Percentiles rank a stretch among this genome's conserved stretches.
Conservation (phyloP, 164 flowering plant genomes). For the Macadamia integrifolia region DNA sequence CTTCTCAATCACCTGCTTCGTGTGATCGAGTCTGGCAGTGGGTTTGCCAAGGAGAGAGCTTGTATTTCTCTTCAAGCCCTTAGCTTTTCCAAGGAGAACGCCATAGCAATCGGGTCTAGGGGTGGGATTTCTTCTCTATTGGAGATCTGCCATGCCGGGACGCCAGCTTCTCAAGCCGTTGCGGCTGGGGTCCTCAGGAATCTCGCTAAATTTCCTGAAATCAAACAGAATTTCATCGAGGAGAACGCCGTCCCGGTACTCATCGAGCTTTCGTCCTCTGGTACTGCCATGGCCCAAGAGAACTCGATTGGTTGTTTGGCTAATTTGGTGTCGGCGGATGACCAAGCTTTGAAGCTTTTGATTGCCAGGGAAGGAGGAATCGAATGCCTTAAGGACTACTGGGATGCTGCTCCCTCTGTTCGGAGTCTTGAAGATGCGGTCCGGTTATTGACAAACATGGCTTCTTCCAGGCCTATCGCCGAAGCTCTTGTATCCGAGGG, state of each 20-base stretch:
- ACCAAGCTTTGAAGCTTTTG: slow-evolving; percentile 43
- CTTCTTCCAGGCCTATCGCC: slow-evolving; percentile 37
- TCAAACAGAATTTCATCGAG: slow-evolving; percentile 58
- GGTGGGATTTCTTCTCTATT: slow-evolving; percentile 76
- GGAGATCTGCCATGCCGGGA: slow-evolving; percentile 71
- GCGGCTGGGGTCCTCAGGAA: slow-evolving; percentile 81
- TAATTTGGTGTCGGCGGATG: slow-evolving; percentile 52
- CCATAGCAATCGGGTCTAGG: slow-evolving; percentile 68
- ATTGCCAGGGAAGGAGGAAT: slow-evolving; percentile 64
- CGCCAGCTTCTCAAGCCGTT: slow-evolving; percentile 68
- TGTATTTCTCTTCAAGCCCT: slow-evolving; percentile 63
- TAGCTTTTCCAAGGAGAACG: slow-evolving; percentile 70
- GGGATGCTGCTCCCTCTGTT: slow-evolving; percentile 49
- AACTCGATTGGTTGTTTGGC: slow-evolving; percentile 70
- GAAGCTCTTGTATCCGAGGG: slow-evolving; percentile 54
- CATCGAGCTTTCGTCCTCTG: slow-evolving; percentile 46
- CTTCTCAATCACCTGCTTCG: slow-evolving; percentile 66
- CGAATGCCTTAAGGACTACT: slow-evolving; percentile 57
- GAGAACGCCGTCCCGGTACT: slow-evolving; percentile 61
- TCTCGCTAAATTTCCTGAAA: slow-evolving; percentile 53
- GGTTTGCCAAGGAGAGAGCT: slow-evolving; percentile 70
- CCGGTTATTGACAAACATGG: slow-evolving; percentile 45
- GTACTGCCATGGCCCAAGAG: slow-evolving; percentile 66
- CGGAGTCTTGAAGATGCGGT: slow-evolving; percentile 54
- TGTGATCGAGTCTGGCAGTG: slow-evolving; percentile 78